These are phyloP conservation scores for Colletotrichum caudatum DNA, from an alignment of 2,329 filamentous ascomycete genomes.

Conservation along the genomic window DNA sequence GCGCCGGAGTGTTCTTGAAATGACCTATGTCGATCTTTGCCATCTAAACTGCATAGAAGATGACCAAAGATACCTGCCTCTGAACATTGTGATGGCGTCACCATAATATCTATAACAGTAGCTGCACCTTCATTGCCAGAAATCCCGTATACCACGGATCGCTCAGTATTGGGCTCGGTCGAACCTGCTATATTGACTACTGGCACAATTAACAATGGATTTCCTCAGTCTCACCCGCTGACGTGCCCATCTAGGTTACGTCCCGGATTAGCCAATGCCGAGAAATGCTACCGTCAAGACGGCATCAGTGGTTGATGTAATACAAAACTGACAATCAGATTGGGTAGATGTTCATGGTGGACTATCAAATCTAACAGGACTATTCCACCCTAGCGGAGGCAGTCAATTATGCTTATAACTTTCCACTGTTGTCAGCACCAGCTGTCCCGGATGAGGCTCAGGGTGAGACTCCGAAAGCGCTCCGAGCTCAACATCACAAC, in stretches of 20 bases:
- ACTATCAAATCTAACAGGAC: constrained; percentile 9
- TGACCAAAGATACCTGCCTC: background rate
- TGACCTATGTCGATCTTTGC: too few species aligned
- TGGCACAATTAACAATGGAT: too few species aligned
- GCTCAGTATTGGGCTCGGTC: background rate
- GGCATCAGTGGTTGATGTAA: too few species aligned
- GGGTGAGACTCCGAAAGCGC: constrained; percentile 2
- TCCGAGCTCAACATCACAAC: constrained; percentile 30
- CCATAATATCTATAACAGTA: background rate
- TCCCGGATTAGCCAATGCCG: background rate
- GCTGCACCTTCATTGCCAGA: background rate
- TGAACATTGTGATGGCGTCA: background rate
- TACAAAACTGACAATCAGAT: too few species aligned
- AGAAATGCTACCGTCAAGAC: background rate
- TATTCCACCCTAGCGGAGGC: constrained; percentile 15
- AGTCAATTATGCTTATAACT: background rate
- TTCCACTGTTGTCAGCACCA: background rate
- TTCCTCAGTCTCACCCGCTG: background rate
- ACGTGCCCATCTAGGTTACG: background rate
- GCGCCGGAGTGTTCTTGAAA: too few species aligned
- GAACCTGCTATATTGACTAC: background rate
- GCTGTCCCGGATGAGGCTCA: constrained; percentile 18
- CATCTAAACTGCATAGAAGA: background rate
- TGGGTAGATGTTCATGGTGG: background rate
- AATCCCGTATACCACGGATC: background rate